Evolutionary conservation across 1,284 basidiomycete genomes (phyloP).

Genomic region (Marasmius oreades): DNA sequence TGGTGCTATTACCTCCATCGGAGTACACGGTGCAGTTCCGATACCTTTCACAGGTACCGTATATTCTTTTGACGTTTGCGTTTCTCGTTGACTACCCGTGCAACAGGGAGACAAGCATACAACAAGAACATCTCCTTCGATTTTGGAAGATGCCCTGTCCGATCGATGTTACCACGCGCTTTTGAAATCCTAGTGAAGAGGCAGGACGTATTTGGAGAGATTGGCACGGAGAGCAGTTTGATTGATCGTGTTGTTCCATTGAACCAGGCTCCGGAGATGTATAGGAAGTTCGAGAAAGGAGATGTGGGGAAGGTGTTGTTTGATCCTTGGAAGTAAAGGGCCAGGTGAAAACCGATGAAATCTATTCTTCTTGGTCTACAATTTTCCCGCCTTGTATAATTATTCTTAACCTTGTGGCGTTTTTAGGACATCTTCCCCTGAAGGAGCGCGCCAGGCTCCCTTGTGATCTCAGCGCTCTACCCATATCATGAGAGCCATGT

Average conservation of each 20-base stretch:
- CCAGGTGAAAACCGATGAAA: too few species aligned
- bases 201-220: constrained; percentile 65
- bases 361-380: too few species aligned
- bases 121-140: constrained; percentile 80
- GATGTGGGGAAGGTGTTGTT: constrained; percentile 72
- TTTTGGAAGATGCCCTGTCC: constrained; percentile 88
- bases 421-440: too few species aligned
- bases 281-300: constrained; percentile 66
- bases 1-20: constrained; percentile 77
- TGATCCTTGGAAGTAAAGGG: constrained; percentile 54
- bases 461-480: too few species aligned
- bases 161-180: constrained; percentile 73
- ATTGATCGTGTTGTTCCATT: constrained; percentile 63
- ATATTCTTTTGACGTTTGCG: neutral
- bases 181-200: constrained; percentile 66
- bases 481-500: too few species aligned
- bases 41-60: constrained; percentile 50
- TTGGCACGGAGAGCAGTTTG: constrained; percentile 55
- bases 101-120: constrained; percentile 60
- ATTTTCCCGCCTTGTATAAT: too few species aligned
- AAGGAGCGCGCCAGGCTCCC: too few species aligned
- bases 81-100: neutral
- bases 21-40: constrained; percentile 58
- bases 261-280: constrained; percentile 51
- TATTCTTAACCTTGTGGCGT: too few species aligned